phyloP scores from a whole-genome alignment of 192 early-diverging fungal species.

The Oehlia diaphana region DNA sequence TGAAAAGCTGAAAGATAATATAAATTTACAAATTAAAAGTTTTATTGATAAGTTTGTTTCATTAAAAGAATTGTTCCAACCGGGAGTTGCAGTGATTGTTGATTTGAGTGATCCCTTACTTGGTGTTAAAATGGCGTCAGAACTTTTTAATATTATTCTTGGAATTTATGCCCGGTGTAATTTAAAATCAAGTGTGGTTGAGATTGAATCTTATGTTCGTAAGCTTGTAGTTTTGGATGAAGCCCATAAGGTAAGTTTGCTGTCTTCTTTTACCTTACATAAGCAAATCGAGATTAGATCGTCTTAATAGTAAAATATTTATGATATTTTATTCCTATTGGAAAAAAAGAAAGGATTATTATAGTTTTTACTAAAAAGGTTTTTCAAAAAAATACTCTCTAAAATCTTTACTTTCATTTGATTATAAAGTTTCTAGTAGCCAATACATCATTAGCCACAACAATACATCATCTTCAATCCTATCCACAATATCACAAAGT shows the following conservation, averaged over 20 bases:
- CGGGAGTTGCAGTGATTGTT: constrained; percentile 3
- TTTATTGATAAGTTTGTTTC: background rate
- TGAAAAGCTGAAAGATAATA: background rate
- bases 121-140: background rate
- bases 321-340: too few relatives aligned
- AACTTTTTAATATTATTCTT: background rate
- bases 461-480: constrained; percentile 6
- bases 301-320: too few relatives aligned
- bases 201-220: background rate
- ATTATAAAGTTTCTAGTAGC: background rate
- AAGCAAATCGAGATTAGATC: too few relatives aligned
- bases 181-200: background rate
- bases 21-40: background rate
- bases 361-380: too few relatives aligned
- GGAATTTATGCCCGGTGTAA: background rate
- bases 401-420: background rate
- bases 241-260: background rate
- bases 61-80: background rate
- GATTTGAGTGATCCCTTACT: constrained; percentile 18
- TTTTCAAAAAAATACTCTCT: background rate
- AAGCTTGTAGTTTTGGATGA: constrained; percentile 15
- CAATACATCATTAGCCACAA: background rate
- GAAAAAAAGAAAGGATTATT: too few relatives aligned
- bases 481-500: background rate
- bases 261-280: too few relatives aligned